phyloP scores from a whole-genome alignment of 352 stramenopile genomes.

The Pythium rishiriense region DNA sequence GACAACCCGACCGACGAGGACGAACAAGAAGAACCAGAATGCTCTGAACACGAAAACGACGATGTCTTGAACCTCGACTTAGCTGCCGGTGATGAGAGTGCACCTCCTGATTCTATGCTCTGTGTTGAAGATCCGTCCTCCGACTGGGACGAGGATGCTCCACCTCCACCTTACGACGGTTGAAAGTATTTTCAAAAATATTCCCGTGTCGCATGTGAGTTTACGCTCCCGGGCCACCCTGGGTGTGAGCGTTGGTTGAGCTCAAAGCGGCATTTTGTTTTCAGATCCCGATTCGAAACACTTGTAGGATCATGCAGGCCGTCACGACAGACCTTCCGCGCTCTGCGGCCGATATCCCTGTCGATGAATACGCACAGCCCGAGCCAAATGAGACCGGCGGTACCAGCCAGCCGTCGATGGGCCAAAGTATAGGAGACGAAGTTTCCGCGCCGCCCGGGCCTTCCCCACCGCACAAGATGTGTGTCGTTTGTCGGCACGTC shows the following conservation, averaged over 20 bases:
- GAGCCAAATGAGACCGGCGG: background rate
- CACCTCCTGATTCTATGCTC: background rate
- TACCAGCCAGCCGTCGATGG: background rate
- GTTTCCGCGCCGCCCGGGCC: background rate
- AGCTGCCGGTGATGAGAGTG: constrained; percentile 2
- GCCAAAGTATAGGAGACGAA: background rate
- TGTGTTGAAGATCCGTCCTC: constrained; percentile 19
- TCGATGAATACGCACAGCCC: constrained; percentile 14
- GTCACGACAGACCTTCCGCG: constrained; percentile 5
- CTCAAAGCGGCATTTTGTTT: too few species aligned
- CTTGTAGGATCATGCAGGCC: constrained; percentile 16
- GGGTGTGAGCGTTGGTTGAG: too few species aligned
- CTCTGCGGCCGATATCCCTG: constrained; percentile 18
- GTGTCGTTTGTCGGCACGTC: constrained; percentile 38
- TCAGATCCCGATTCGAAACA: background rate
- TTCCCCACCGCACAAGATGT: constrained; percentile 29
- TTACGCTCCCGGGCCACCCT: too few species aligned
- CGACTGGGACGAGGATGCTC: constrained; percentile 25
- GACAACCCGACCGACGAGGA: constrained; percentile 5
- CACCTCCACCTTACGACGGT: constrained; percentile 21
- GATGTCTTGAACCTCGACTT: constrained; percentile 1
- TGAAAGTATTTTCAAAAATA: background rate
- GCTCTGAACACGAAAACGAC: background rate
- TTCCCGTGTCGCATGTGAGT: constrained; percentile 7
- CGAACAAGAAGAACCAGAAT: background rate